Percentiles rank a stretch among this genome's conserved stretches.
Evolutionary conservation across 2,329 filamentous ascomycete genomes (phyloP).

Genomic region (Amylocarpus encephaloides): DNA sequence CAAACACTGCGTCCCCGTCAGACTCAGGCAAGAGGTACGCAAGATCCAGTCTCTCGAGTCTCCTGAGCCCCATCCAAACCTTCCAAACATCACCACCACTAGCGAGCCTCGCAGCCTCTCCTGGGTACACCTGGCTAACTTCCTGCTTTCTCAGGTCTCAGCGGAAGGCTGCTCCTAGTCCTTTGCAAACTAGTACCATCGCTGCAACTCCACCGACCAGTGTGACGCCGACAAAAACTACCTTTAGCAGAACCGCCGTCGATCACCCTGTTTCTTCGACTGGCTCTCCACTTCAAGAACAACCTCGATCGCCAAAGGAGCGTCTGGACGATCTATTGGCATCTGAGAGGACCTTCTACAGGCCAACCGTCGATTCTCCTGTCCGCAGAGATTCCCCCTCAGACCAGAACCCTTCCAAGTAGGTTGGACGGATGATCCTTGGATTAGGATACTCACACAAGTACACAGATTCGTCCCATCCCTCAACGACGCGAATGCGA

Average conservation of each 20-base stretch:
- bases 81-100: background rate
- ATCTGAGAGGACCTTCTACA: conserved; percentile 31
- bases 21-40: conserved; percentile 27
- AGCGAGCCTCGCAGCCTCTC: background rate
- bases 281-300: conserved; percentile 15
- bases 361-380: conserved; percentile 20
- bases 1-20: conserved; percentile 21
- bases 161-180: conserved; percentile 31
- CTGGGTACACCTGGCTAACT: background rate
- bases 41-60: conserved; percentile 3
- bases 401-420: conserved; percentile 21
- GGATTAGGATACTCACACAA: conserved; percentile 2
- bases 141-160: conserved; percentile 23
- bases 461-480: conserved; percentile 19
- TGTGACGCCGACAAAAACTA: conserved; percentile 28
- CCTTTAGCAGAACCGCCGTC: conserved; percentile 21
- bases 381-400: conserved; percentile 14
- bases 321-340: conserved; percentile 32
- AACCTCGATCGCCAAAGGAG: conserved; percentile 31
- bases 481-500: conserved; percentile 27
- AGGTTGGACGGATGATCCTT: conserved; percentile 1
- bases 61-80: background rate
- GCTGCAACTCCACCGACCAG: conserved; percentile 26
- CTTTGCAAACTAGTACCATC: conserved; percentile 30
- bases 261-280: conserved; percentile 19